phyloP scores from a whole-genome alignment of 129 eudicot genomes.

The Artemisia annua region DNA sequence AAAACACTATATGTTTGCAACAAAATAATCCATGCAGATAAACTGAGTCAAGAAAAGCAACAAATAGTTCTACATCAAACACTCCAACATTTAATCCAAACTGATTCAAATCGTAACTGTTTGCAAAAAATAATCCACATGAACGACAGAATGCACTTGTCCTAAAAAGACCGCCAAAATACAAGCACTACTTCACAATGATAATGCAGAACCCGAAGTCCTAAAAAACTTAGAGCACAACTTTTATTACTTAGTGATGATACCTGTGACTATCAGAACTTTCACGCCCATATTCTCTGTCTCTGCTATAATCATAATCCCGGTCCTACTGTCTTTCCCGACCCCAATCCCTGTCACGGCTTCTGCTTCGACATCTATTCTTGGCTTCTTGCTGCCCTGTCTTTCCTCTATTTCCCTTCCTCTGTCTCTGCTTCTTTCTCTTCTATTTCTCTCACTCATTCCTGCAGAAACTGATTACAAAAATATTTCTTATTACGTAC shows the following conservation, averaged over 20 bases:
- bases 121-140: slow-evolving; percentile 3
- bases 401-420: slow-evolving; percentile 40
- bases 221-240: slow-evolving; percentile 15
- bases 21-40: too few relatives aligned
- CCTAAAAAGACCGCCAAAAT: slow-evolving; percentile 1
- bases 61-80: too few relatives aligned
- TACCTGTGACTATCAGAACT: slow-evolving; percentile 59
- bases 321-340: slow-evolving; percentile 48
- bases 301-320: slow-evolving; percentile 46
- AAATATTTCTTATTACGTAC: too few relatives aligned
- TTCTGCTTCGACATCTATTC: slow-evolving; percentile 57
- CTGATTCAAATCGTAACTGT: neutral
- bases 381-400: slow-evolving; percentile 44
- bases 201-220: slow-evolving; percentile 20
- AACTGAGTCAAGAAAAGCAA: too few relatives aligned
- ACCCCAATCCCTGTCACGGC: slow-evolving; percentile 68
- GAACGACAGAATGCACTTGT: neutral
- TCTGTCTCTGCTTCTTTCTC: slow-evolving; percentile 72
- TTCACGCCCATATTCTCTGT: slow-evolving; percentile 64
- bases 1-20: too few relatives aligned
- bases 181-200: slow-evolving; percentile 26
- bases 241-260: slow-evolving; percentile 31
- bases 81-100: too few relatives aligned
- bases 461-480: slow-evolving; percentile 35
- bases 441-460: slow-evolving; percentile 61